These are phyloP conservation scores for Peniophora sp. DNA, from an alignment of 1,284 basidiomycete species.

Conservation along the genomic window DNA sequence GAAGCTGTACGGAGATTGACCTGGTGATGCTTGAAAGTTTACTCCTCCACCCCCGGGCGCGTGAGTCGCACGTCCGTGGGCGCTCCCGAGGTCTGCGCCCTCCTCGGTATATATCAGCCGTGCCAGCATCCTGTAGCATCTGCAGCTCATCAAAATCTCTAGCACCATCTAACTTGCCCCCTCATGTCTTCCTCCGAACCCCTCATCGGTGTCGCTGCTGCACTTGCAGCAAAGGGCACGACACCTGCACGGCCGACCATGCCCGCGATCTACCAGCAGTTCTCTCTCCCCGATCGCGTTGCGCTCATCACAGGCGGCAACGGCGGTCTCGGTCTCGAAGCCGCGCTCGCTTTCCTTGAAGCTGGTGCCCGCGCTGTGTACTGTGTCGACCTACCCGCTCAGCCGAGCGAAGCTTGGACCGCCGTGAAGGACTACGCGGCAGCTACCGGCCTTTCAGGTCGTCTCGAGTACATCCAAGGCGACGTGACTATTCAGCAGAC, in stretches of 20 bases:
- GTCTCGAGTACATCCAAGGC: constrained; percentile 56
- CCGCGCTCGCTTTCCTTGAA: constrained; percentile 69
- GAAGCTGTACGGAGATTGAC: no score
- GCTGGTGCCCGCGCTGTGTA: constrained; percentile 68
- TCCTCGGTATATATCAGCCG: not conserved
- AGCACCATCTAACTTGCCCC: not conserved
- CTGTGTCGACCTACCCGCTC: constrained; percentile 61
- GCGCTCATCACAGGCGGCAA: constrained; percentile 72
- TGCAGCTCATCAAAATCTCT: constrained; percentile 29
- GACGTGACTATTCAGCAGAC: constrained; percentile 54
- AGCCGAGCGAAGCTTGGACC: constrained; percentile 61
- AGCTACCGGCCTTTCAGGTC: constrained; percentile 27
- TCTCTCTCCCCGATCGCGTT: constrained; percentile 66
- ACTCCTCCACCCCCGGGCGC: no score
- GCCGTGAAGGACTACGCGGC: constrained; percentile 44
- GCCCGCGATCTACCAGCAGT: constrained; percentile 44
- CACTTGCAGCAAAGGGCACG: constrained; percentile 34
- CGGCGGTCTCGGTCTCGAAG: constrained; percentile 74
- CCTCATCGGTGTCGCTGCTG: constrained; percentile 53
- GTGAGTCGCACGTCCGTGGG: no score
- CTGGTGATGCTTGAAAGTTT: no score
- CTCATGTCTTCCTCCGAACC: constrained; percentile 8
- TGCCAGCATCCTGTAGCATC: constrained; percentile 37
- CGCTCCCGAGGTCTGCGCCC: no score
- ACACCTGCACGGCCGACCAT: constrained; percentile 12